Evolutionary conservation across 352 stramenopile genomes (phyloP), one percentile per base, ranked within the genome.

Genomic region (Pythium periplocum): DNA sequence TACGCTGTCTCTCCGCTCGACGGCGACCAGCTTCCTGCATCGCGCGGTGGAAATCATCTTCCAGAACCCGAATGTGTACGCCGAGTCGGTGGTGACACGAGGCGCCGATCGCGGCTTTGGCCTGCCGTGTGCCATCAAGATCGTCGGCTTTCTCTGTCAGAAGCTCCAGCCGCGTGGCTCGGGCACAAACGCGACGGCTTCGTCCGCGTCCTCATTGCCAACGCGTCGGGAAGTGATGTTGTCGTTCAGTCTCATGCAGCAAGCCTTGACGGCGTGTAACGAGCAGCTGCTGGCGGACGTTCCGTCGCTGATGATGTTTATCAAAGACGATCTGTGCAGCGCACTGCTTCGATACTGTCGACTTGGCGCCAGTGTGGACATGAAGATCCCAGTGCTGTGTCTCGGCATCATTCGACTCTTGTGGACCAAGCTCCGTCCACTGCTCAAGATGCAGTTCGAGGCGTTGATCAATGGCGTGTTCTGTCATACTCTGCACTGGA

Each of bases 241-340:
- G 39, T 87, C 81, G 1, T 83, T 94, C 53, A 77, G 63, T 39
- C 64, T 94, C 9, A 56, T 94, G 3, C 65, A 86, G 17, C 67
- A 66, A 6, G 66, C 70, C 35, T 57, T 94, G 11, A 61, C 83
- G 4, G 60, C 73, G 6, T 87, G 75, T 46, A 75, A 90, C 38
- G 69, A 65, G 4, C 55, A 71, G 6, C 49, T 74, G 43, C 64
- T 92, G 45, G 71, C 64, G 4, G 50, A 63, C 3, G 78, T 80
- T 12, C 78, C 77, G 26, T 86, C 84, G 42, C 59, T 94, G 4
- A 83, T 92, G 70, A 53, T 88, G 10, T 91, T 93, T 39, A 78
- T 91, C 47, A 87, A 94, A 57, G 84, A 94, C 55, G 84, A 94
- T 43, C 55, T 94, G 32, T 92, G 84, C 42, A 83, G 76, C 38